Conservation (phyloP, 768 basidiomycete species). For the Mycena leptocephala region DNA sequence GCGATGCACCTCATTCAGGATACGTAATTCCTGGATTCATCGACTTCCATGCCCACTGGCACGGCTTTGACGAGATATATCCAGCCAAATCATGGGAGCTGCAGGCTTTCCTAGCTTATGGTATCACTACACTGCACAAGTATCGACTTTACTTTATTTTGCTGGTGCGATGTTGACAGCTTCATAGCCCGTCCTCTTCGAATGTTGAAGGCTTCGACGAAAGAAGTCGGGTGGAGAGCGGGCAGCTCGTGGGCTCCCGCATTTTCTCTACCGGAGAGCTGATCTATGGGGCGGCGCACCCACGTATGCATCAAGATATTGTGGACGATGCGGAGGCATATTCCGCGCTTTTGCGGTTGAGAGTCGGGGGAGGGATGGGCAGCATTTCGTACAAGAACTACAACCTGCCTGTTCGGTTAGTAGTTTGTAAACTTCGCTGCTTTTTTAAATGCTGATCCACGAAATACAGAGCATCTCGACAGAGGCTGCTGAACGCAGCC, state of each 20-base stretch:
- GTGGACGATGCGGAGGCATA: conserved; percentile 73
- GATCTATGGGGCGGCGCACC: conserved; percentile 70
- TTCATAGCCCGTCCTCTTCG: conserved; percentile 70
- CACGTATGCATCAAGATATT: conserved; percentile 73
- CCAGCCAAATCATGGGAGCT: conserved; percentile 84
- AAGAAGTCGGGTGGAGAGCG: conserved; percentile 78
- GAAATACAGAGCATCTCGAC: conserved; percentile 69
- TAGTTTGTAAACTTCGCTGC: neutral
- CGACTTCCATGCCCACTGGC: conserved; percentile 86
- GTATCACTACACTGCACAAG: conserved; percentile 86
- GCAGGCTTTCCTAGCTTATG: conserved; percentile 83
- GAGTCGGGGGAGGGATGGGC: conserved; percentile 80
- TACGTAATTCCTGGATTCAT: conserved; percentile 82
- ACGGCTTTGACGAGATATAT: conserved; percentile 65
- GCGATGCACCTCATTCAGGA: conserved; percentile 61
- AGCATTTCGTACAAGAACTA: conserved; percentile 88
- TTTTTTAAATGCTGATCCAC: neutral
- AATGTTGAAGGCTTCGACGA: conserved; percentile 77
- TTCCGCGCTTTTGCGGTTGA: conserved; percentile 78
- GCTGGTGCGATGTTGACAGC: neutral
- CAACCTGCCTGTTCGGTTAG: conserved; percentile 76
- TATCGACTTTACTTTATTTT: conserved; percentile 39
- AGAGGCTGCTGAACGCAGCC: conserved; percentile 73
- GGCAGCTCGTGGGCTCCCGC: conserved; percentile 78
- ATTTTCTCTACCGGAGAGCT: conserved; percentile 81